Percentiles rank a stretch among this genome's conserved stretches.
phyloP scores from a whole-genome alignment of 208 protist species.

The Acanthamoeba divionensis region DNA sequence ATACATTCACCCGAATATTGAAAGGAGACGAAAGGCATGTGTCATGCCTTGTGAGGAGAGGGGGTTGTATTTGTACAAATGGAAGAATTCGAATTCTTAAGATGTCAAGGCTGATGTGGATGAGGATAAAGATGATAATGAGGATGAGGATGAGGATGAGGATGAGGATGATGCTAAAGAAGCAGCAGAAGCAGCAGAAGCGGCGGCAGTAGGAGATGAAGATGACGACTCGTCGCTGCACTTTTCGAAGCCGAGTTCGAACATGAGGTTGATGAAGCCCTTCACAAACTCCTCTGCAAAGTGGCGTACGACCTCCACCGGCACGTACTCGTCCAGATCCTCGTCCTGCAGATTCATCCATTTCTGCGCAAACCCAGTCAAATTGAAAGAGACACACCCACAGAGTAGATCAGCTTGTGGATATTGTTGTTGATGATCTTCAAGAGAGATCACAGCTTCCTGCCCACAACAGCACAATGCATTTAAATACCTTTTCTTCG shows the following conservation, averaged over 20 bases:
- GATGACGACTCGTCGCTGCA: no score
- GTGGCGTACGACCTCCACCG: background rate
- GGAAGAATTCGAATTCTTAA: no score
- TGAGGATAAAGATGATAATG: no score
- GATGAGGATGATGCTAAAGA: no score
- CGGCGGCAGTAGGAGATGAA: no score
- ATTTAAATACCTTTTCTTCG: background rate
- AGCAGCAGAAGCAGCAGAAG: no score
- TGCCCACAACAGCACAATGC: background rate
- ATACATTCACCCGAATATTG: no score
- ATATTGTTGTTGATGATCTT: background rate
- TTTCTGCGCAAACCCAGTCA: background rate
- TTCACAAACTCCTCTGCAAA: constrained; percentile 12
- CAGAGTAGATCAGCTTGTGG: background rate
- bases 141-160: no score
- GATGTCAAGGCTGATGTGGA: no score
- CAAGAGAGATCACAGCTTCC: background rate
- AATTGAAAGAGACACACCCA: background rate
- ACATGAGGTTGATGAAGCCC: constrained; percentile 32
- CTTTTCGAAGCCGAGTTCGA: constrained; percentile 29
- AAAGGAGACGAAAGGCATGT: no score
- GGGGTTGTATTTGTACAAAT: no score
- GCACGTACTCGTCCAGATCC: constrained; percentile 17
- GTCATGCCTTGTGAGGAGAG: no score
- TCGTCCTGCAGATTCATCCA: constrained; percentile 32